These are phyloP conservation scores for Phyllostachys edulis DNA, from an alignment of 176 grass and related monocot species.

Conservation along the genomic window DNA sequence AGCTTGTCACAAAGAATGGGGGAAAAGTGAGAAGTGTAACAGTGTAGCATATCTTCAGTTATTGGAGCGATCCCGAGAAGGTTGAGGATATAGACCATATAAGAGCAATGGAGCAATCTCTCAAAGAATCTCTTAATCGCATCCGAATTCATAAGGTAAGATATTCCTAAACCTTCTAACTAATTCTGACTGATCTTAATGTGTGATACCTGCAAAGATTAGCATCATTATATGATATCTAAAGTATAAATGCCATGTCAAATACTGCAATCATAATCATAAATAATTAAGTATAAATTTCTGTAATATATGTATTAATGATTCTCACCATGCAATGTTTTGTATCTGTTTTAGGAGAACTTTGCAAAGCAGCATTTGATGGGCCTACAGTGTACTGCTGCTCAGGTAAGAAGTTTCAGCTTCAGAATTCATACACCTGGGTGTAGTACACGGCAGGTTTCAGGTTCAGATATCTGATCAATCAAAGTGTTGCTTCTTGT, in stretches of 20 bases:
- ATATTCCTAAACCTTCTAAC: not conserved
- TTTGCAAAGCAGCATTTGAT: constrained; percentile 63
- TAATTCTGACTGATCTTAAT: not conserved
- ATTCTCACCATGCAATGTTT: constrained; percentile 25
- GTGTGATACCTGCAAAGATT: not conserved
- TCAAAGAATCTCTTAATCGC: constrained; percentile 56
- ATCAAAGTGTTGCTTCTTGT: not conserved
- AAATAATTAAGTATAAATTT: not conserved
- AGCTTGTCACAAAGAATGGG: constrained; percentile 1
- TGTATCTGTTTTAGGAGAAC: constrained; percentile 46
- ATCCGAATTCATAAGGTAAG: constrained; percentile 62
- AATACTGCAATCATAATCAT: not conserved
- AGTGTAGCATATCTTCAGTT: constrained; percentile 49
- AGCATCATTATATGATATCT: constrained; percentile 8
- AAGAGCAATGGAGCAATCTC: constrained; percentile 77
- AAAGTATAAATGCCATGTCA: not conserved
- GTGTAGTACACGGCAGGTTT: not conserved
- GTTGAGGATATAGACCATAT: constrained; percentile 69
- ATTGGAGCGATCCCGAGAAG: constrained; percentile 68
- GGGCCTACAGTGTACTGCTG: constrained; percentile 53
- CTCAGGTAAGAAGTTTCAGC: constrained; percentile 46
- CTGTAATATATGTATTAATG: not conserved
- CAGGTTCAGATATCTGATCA: constrained; percentile 19
- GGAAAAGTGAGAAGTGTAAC: not conserved
- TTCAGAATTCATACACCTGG: not conserved